Evolutionary conservation across 2,329 filamentous ascomycete species (phyloP), one percentile per base, ranked within the genome.

Genomic region (Verticillium tricorpus): DNA sequence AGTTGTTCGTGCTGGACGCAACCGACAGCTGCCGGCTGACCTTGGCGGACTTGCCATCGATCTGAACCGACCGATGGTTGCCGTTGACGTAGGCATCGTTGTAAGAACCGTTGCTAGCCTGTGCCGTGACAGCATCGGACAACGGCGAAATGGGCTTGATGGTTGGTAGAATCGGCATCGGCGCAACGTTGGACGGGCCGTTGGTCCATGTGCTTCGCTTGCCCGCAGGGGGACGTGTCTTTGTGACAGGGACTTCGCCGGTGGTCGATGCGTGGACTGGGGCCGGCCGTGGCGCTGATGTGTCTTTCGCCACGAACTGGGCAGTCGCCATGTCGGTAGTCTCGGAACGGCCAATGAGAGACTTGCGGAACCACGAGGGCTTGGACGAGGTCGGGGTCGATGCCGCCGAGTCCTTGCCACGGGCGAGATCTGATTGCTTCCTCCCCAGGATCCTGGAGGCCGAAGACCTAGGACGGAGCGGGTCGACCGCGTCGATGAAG

Each of bases 141-240:
- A 98, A 76, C n/a, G 95, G 95, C 40, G 95, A 98, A 59, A 98
- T 93, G 14, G 95, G 94, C 66, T 90, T 87, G 69, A 98, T 97
- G 1, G 93, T 97, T 14, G 95, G 95, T 57, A 99, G 81, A 65
- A 99, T 99, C 9, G 92, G 92, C 85, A 99, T 99, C 5, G 95
- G 95, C 57, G 93, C 92, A 64, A 86, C 89, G 66, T 90, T 92
- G 11, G 88, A 87, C 19, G 85, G 82, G 12, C 93, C 92, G 72
- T 94, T 95, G 54, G 90, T 89, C 95, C 95, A 99, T 32, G 95
- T 98, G 58, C 92, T 90, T 71, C 95, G 88, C 81, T 99, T 99
- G 70, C 81, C 84, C 17, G 86, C 83, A 56, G 82, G 80, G 5
- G 87, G 85, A 52, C 77, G 77, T 6, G 73, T 73, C 69, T 80